Conservation (phyloP, 345 rosid species). For the Eucalyptus regnans region DNA sequence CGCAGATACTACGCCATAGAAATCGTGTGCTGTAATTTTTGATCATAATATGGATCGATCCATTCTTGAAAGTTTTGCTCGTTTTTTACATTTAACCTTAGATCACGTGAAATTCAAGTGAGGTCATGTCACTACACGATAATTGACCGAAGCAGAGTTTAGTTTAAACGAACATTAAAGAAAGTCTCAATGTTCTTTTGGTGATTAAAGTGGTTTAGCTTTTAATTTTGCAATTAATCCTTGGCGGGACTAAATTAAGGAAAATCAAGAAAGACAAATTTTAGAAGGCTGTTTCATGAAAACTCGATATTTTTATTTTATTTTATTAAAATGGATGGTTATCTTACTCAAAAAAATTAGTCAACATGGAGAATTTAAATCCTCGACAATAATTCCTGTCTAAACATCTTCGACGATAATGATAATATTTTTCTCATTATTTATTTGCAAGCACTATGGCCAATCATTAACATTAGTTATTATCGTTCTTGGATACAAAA, state of each 20-base stretch:
- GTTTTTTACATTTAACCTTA: background rate
- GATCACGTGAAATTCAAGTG: background rate
- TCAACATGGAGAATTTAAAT: background rate
- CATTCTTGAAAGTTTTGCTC: background rate
- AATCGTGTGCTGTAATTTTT: background rate
- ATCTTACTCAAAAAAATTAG: background rate
- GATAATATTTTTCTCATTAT: background rate
- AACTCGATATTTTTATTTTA: background rate
- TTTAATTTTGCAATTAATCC: background rate
- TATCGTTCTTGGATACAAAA: no score
- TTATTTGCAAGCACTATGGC: background rate
- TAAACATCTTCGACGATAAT: background rate
- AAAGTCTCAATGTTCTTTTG: background rate
- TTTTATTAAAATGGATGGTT: background rate
- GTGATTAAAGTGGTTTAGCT: background rate
- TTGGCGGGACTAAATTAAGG: background rate
- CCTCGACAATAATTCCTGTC: accelerated
- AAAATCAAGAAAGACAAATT: background rate
- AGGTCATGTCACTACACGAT: background rate
- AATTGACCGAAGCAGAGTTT: background rate
- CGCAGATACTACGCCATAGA: background rate
- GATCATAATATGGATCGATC: background rate
- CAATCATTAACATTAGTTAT: background rate
- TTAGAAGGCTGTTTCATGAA: background rate
- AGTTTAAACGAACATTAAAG: background rate